These are phyloP conservation scores for Candida pseudoviswanathii DNA, from an alignment of 1,139 yeast genomes.

Conservation along the genomic window DNA sequence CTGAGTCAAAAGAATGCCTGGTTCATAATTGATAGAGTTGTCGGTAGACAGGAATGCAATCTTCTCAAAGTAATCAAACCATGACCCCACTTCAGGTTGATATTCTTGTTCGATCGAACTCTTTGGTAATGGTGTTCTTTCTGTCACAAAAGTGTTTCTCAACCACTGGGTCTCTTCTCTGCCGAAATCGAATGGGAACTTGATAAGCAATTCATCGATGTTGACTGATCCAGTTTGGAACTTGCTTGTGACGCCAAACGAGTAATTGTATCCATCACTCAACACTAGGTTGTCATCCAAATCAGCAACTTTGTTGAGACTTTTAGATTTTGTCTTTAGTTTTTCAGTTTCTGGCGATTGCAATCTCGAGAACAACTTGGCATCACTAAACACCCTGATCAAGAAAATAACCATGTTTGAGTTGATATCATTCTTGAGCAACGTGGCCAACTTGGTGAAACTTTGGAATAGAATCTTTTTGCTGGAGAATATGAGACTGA, in stretches of 20 bases:
- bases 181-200: constrained; percentile 12
- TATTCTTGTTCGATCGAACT: constrained; percentile 9
- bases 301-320: constrained; percentile 24
- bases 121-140: constrained; percentile 8
- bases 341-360: constrained; percentile 24
- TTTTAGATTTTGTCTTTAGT: constrained; percentile 27
- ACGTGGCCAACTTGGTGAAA: constrained; percentile 31
- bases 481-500: constrained; percentile 36
- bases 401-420: constrained; percentile 45
- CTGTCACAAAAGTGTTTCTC: constrained; percentile 20
- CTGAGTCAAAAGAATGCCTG: constrained; percentile 29
- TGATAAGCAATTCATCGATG: constrained; percentile 30
- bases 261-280: constrained; percentile 37
- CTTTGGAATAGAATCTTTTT: constrained; percentile 39
- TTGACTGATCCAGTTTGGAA: constrained; percentile 21
- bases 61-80: constrained; percentile 40
- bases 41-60: constrained; percentile 26
- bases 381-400: constrained; percentile 42
- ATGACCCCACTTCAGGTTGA: constrained; percentile 16
- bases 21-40: constrained; percentile 38
- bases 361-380: constrained; percentile 33
- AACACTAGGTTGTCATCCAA: constrained; percentile 25
- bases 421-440: constrained; percentile 40
- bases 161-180: constrained; percentile 12
- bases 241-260: constrained; percentile 45